Evolutionary conservation across 139 green algal genomes (phyloP).

Genomic region (Raphidocelis subcapitata): DNA sequence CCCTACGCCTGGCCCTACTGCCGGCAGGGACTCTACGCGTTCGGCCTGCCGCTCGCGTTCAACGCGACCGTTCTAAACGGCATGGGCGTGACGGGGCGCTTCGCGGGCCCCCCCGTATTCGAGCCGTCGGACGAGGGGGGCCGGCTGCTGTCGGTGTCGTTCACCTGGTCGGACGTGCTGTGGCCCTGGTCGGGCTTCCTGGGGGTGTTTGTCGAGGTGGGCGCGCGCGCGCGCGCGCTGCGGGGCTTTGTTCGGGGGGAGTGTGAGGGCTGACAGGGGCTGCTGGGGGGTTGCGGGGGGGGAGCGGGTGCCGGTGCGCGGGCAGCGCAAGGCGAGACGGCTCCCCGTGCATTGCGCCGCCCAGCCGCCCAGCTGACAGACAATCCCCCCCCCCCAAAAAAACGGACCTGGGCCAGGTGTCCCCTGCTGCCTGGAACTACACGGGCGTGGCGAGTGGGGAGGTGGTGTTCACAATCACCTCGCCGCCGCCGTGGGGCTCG

Average conservation of each 20-base stretch:
- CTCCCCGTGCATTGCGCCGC: no score
- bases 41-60: slow-evolving; percentile 86
- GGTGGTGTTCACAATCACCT: slow-evolving; percentile 76
- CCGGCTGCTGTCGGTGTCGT: slow-evolving; percentile 79
- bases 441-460: slow-evolving; percentile 35
- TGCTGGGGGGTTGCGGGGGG: no score
- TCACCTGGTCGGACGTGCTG: slow-evolving; percentile 75
- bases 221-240: neutral
- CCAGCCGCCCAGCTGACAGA: no score
- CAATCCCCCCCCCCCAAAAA: neutral
- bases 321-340: no score
- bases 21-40: slow-evolving; percentile 77
- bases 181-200: slow-evolving; percentile 98
- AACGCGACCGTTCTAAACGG: slow-evolving; percentile 98
- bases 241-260: no score
- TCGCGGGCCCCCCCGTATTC: slow-evolving; percentile 68
- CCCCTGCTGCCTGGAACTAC: slow-evolving; percentile 19
- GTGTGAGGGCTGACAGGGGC: no score
- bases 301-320: no score
- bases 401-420: slow-evolving; percentile 3
- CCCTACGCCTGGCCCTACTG: slow-evolving; percentile 98
- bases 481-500: slow-evolving; percentile 45
- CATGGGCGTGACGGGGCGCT: slow-evolving; percentile 75
- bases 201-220: slow-evolving; percentile 75
- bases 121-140: slow-evolving; percentile 57